A percentile compares a stretch with the other conserved stretches of the same genome.
Conservation (phyloP, 441 rosid species). For the Lepidium campestre region DNA sequence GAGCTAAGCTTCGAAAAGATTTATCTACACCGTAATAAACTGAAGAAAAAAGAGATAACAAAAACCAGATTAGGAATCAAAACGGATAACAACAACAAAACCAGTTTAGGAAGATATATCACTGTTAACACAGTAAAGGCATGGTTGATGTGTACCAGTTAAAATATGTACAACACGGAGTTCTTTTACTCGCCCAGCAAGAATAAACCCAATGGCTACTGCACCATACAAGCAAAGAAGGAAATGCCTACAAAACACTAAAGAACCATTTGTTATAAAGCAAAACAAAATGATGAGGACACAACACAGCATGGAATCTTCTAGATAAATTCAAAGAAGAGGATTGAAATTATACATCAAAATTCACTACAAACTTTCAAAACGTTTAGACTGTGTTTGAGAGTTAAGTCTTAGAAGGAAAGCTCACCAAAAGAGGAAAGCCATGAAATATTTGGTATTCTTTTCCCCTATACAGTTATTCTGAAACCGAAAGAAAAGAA, state of each 20-base stretch:
- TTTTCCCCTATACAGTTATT: conserved; percentile 32
- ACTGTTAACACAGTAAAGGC: not conserved
- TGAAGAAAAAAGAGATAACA: conserved; percentile 30
- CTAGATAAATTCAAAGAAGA: not conserved
- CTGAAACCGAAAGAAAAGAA: conserved; percentile 9
- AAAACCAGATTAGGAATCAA: not conserved
- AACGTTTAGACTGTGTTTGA: not conserved
- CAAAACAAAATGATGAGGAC: conserved; percentile 1
- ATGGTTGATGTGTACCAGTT: conserved; percentile 43
- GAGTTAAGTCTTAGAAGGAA: conserved; percentile 13
- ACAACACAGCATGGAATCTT: not conserved
- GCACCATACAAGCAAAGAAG: conserved; percentile 78
- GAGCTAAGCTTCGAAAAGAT: conserved; percentile 64
- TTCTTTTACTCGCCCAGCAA: conserved; percentile 77
- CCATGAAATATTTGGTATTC: conserved; percentile 28
- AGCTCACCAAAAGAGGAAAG: conserved; percentile 33
- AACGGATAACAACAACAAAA: not conserved
- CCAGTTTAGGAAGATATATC: not conserved
- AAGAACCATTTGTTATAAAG: conserved; percentile 13
- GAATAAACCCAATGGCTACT: conserved; percentile 64
- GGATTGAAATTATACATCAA: not conserved
- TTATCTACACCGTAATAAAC: conserved; percentile 77
- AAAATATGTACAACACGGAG: conserved; percentile 52
- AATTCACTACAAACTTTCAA: not conserved
- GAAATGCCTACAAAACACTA: conserved; percentile 68